Conservation (phyloP, 177 flowering plant species). For the Vitis hybrid region DNA sequence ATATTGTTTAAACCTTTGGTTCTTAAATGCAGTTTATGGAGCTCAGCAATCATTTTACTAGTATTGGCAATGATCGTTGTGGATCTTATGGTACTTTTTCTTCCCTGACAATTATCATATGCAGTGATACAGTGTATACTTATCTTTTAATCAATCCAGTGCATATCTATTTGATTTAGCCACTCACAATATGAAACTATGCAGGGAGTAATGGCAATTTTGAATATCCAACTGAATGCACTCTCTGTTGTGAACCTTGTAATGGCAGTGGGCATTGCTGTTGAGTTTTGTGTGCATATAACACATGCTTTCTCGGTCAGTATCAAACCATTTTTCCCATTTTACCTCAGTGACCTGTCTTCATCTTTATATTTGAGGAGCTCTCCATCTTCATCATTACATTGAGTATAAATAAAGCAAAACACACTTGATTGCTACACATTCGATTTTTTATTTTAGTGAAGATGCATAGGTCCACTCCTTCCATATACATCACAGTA, state of each 20-base stretch:
- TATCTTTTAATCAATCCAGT: background rate
- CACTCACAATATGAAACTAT: slow-evolving; percentile 19
- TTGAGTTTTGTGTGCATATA: slow-evolving; percentile 96
- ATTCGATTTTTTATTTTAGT: too few species aligned
- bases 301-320: slow-evolving; percentile 94
- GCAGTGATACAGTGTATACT: too few species aligned
- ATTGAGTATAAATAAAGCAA: too few species aligned
- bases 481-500: too few species aligned
- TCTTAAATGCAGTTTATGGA: slow-evolving; percentile 71
- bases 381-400: background rate
- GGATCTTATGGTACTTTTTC: slow-evolving; percentile 74
- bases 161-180: background rate
- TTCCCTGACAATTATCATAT: background rate
- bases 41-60: slow-evolving; percentile 80
- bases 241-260: slow-evolving; percentile 95
- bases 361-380: background rate
- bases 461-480: too few species aligned
- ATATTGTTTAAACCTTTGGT: slow-evolving; percentile 7
- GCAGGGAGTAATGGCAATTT: slow-evolving; percentile 99
- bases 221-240: slow-evolving; percentile 91
- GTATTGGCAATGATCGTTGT: slow-evolving; percentile 88
- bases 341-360: background rate
- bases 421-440: too few species aligned
- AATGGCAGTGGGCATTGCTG: slow-evolving; percentile 96
- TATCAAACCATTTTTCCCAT: slow-evolving; percentile 8